Evolutionary conservation across 257 asterid species (phyloP).

Genomic region (Penstemon davidsonii): DNA sequence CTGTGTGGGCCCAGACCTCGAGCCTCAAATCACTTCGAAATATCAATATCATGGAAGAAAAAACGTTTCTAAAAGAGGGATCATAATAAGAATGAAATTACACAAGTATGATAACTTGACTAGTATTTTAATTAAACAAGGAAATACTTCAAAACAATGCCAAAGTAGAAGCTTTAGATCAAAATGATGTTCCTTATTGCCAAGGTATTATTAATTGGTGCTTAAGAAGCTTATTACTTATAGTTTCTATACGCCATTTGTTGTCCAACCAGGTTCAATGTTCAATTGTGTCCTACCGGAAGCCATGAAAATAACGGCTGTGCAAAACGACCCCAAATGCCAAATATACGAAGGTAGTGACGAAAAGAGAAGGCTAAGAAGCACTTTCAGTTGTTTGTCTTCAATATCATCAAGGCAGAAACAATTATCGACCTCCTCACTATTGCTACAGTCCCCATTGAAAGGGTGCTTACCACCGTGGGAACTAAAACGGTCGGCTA

Average conservation of each 20-base stretch:
- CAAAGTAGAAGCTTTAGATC: too few species aligned
- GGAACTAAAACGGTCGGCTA: constrained; percentile 61
- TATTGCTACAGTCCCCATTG: constrained; percentile 71
- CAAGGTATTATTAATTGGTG: background rate
- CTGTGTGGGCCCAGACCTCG: too few species aligned
- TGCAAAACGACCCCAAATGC: constrained; percentile 58
- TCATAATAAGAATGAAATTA: background rate
- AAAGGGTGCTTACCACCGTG: constrained; percentile 71
- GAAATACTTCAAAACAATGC: too few species aligned
- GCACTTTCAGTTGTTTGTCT: constrained; percentile 71
- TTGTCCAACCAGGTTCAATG: constrained; percentile 50
- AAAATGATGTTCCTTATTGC: too few species aligned
- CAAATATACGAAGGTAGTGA: constrained; percentile 45
- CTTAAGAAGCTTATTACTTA: too few species aligned
- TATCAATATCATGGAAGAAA: background rate
- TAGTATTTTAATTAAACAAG: too few species aligned
- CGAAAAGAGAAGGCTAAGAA: constrained; percentile 65
- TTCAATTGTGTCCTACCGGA: constrained; percentile 82
- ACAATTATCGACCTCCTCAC: constrained; percentile 67
- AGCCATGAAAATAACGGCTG: constrained; percentile 68
- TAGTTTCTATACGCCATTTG: background rate
- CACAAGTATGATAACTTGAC: too few species aligned
- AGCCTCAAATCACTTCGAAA: background rate
- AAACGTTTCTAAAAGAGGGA: background rate
- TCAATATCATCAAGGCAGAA: constrained; percentile 85